Evolutionary conservation across 2,329 filamentous ascomycete genomes (phyloP).

Genomic region (Diaporthe longicolla): DNA sequence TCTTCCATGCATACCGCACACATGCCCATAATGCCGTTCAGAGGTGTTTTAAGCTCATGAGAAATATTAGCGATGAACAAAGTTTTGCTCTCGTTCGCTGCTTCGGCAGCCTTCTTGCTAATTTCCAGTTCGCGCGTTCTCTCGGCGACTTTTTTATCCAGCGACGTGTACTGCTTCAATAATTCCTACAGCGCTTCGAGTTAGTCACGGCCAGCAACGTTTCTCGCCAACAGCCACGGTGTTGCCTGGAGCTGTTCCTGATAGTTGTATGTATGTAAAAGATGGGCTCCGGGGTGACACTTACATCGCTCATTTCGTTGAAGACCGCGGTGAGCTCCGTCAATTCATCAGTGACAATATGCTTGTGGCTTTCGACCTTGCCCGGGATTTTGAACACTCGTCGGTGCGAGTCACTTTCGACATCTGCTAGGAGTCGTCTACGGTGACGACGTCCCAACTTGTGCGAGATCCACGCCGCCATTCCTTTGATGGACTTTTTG

Average conservation of each 20-base stretch:
- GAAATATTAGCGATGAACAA: slow-evolving; percentile 97
- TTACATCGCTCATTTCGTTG: slow-evolving; percentile 89
- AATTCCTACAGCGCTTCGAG: slow-evolving; percentile 68
- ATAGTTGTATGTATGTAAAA: too few species aligned
- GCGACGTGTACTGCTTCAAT: slow-evolving; percentile 84
- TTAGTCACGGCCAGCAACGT: not conserved
- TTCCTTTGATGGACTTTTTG: slow-evolving; percentile 60
- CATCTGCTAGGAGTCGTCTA: slow-evolving; percentile 48
- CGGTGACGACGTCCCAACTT: slow-evolving; percentile 52
- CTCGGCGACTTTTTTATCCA: slow-evolving; percentile 88
- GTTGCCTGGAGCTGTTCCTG: not conserved
- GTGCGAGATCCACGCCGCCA: slow-evolving; percentile 56
- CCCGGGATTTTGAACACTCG: slow-evolving; percentile 85
- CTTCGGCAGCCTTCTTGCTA: slow-evolving; percentile 92
- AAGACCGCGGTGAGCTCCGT: slow-evolving; percentile 89
- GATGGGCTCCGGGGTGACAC: not conserved
- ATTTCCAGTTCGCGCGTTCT: slow-evolving; percentile 88
- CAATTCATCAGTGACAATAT: slow-evolving; percentile 84
- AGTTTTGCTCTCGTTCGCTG: slow-evolving; percentile 97
- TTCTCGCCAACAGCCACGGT: not conserved
- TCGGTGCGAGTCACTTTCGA: slow-evolving; percentile 54
- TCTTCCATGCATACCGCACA: slow-evolving; percentile 94
- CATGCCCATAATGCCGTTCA: slow-evolving; percentile 97
- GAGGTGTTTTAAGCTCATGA: slow-evolving; percentile 88
- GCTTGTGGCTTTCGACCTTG: slow-evolving; percentile 82